Evolutionary conservation across 441 rosid species (phyloP).

Genomic region (Eruca vesicaria): DNA sequence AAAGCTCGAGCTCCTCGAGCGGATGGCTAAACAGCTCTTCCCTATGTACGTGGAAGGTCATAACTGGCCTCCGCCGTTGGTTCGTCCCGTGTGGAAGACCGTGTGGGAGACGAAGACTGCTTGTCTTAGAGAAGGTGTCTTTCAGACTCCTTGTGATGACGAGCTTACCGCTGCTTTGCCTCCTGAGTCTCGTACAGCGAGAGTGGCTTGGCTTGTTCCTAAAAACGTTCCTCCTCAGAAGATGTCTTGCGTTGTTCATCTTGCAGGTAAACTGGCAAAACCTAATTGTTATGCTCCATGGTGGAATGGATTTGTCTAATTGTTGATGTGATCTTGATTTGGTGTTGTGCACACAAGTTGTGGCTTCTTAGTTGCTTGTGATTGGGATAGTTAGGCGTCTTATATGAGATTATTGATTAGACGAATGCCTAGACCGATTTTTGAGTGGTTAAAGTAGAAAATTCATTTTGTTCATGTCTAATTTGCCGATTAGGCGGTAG

Average conservation of each 20-base stretch:
- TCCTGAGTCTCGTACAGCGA: constrained; percentile 77
- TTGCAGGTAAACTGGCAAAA: constrained; percentile 90
- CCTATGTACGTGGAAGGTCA: constrained; percentile 60
- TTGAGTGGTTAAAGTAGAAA: too few species aligned
- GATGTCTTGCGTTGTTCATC: constrained; percentile 98
- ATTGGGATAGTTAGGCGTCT: background rate
- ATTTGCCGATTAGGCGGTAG: background rate
- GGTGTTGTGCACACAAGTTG: background rate
- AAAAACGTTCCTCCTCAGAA: constrained; percentile 70
- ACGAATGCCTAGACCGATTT: too few species aligned
- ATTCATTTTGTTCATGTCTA: too few species aligned
- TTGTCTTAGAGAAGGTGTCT: constrained; percentile 80
- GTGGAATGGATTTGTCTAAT: background rate
- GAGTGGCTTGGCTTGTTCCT: constrained; percentile 88
- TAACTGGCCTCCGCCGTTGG: constrained; percentile 69
- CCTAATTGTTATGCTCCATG: background rate
- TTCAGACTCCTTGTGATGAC: constrained; percentile 81
- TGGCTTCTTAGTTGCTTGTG: background rate
- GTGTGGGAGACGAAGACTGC: constrained; percentile 83
- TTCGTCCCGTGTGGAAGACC: constrained; percentile 81
- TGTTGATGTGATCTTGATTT: background rate
- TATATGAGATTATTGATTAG: too few species aligned
- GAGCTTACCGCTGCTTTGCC: constrained; percentile 83
- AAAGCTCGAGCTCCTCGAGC: constrained; percentile 82
- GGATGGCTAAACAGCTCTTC: constrained; percentile 68